Evolutionary conservation across 345 rosid genomes (phyloP), one percentile per base, ranked within the genome.

Genomic region (Populus tremula): DNA sequence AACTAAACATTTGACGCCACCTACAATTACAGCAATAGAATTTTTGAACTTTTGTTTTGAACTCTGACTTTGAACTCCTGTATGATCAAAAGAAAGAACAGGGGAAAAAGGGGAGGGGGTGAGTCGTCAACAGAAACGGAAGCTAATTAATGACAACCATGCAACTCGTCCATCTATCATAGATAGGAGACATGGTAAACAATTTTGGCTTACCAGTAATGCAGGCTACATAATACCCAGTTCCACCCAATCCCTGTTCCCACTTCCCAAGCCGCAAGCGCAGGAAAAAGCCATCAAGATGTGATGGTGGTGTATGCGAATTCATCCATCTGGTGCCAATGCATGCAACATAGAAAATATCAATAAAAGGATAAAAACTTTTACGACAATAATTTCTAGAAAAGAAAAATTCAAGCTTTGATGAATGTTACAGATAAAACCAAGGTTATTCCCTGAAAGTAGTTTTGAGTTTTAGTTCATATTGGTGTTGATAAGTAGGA

Each of bases 201-300:
- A 16, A 2, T 18, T 41, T 4, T 62, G 29, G 38, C 66, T 66
- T 89, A 92, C 98, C 98, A 72, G 84, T 85, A 73, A 96, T 88
- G 84, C 90, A 80, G 31, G 94, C 99, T 25, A 91, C 96, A 61
- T 84, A 67, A 78, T 93, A 96, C 49, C 93, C 91, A 2, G 96
- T 89, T 84, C 91, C 92, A 23, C 93, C 90, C 21, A 86, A 77
- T 70, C 89, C 96, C 73, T 87, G 90, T 72, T 88, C 87, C 97
- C 96, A 86, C 81, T 91, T 92, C 67, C 94, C 92, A 5, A 96
- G 86, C 72, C 97, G 87, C 87, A 93, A 81, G 41, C 98, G 94
- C 84, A 96, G 81, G 77, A 87, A 93, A 76, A 87, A 87, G 14
- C 99, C 99, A 81, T 91, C 81, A 18, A 93, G 97, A 72, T 79